phyloP scores from a whole-genome alignment of 2,329 filamentous ascomycete species.

The Incumbomyces delicatus region DNA sequence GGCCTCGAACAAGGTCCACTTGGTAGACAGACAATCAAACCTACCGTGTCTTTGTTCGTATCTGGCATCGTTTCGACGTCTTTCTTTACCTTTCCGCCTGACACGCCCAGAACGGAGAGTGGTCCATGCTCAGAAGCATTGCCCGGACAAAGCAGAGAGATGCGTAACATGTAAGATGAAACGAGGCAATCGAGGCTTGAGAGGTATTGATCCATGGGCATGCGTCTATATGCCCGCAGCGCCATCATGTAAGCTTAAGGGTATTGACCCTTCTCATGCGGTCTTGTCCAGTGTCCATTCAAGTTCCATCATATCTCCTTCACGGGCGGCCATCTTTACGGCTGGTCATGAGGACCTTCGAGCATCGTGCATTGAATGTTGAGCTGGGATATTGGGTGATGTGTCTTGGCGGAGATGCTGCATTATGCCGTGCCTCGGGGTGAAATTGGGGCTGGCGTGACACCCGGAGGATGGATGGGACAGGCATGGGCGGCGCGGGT shows the following conservation, averaged over 20 bases:
- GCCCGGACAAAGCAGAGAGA: no score
- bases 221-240: not conserved
- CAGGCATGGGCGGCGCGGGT: no score
- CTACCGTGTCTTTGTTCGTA: not conserved
- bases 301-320: constrained; percentile 2
- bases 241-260: constrained; percentile 1
- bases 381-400: no score
- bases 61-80: no score
- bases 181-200: not conserved
- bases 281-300: not conserved
- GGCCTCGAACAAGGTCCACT: no score
- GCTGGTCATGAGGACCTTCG: not conserved
- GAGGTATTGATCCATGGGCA: not conserved
- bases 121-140: no score
- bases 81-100: no score
- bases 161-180: not conserved
- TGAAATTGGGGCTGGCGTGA: no score
- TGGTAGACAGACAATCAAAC: not conserved
- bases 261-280: constrained; percentile 1
- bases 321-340: not conserved
- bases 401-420: no score
- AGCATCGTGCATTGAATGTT: not conserved
- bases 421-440: no score
- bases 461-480: no score
- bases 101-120: no score